Percentiles rank a stretch among this genome's conserved stretches.
These are phyloP conservation scores for Fonsecaea pugnacius DNA, from an alignment of 2,329 filamentous ascomycete species.

Conservation along the genomic window DNA sequence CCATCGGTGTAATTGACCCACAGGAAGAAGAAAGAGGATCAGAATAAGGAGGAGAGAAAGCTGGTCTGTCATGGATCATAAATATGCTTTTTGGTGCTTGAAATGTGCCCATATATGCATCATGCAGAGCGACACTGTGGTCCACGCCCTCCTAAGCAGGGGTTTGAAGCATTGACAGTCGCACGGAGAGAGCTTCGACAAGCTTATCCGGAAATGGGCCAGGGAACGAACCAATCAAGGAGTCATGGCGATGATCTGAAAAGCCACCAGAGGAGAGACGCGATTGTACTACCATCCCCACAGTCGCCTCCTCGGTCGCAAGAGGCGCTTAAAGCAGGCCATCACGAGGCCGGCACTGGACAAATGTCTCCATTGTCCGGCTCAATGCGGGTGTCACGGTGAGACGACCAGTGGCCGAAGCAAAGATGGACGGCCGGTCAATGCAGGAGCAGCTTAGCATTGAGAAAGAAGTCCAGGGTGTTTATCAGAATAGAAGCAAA, in stretches of 20 bases:
- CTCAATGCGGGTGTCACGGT: constrained; percentile 17
- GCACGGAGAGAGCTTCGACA: constrained; percentile 16
- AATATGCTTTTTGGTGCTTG: background rate
- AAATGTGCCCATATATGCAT: background rate
- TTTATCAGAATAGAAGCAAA: background rate
- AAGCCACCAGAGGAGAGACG: constrained; percentile 4
- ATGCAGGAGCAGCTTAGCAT: background rate
- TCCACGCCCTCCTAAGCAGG: background rate
- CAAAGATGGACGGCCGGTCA: background rate
- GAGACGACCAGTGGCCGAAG: constrained; percentile 15
- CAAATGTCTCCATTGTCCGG: background rate
- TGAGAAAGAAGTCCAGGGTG: background rate
- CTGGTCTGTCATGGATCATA: background rate
- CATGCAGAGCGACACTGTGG: constrained; percentile 1
- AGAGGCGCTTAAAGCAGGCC: constrained; percentile 30
- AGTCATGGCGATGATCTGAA: background rate
- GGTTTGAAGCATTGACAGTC: constrained; percentile 24
- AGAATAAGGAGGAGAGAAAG: constrained; percentile 2
- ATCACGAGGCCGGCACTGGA: constrained; percentile 27
- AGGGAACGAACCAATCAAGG: constrained; percentile 18
- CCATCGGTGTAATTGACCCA: constrained; percentile 20
- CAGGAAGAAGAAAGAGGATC: constrained; percentile 1
- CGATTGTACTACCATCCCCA: constrained; percentile 8
- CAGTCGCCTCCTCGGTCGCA: background rate
- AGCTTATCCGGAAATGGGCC: constrained; percentile 8